phyloP scores from a whole-genome alignment of 1,139 yeast species.

The Yarrowia galli region DNA sequence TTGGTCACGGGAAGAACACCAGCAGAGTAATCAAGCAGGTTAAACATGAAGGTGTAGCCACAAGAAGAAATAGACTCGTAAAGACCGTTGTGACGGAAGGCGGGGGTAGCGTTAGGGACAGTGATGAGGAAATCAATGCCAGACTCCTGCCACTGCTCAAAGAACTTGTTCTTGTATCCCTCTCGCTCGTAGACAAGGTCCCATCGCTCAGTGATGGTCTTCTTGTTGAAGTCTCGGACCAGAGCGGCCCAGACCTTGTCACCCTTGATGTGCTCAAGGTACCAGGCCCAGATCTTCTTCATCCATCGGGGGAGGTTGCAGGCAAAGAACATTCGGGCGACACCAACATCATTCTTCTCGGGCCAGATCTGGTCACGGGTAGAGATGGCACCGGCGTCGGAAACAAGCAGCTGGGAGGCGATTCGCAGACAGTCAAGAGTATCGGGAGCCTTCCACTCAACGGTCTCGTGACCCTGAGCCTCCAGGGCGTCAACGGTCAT shows the following conservation, averaged over 20 bases:
- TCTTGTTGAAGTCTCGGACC: constrained; percentile 53
- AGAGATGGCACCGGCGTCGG: constrained; percentile 51
- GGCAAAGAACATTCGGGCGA: constrained; percentile 49
- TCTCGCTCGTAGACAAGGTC: constrained; percentile 53
- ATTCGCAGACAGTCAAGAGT: constrained; percentile 53
- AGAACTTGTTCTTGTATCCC: constrained; percentile 51
- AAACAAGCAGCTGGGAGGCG: constrained; percentile 52
- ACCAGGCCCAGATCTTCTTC: constrained; percentile 52
- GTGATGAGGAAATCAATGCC: constrained; percentile 53
- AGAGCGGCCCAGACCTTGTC: constrained; percentile 54
- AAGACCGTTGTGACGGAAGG: constrained; percentile 53
- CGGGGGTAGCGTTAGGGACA: constrained; percentile 55
- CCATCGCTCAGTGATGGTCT: constrained; percentile 53
- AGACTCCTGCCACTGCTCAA: constrained; percentile 51
- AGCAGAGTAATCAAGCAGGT: constrained; percentile 64
- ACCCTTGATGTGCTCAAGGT: constrained; percentile 48
- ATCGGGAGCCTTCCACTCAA: constrained; percentile 61
- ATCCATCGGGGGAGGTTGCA: constrained; percentile 51
- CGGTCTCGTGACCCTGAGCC: constrained; percentile 65
- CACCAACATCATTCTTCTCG: constrained; percentile 54
- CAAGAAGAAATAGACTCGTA: constrained; percentile 52
- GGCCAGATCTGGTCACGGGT: constrained; percentile 50
- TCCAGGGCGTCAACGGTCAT: constrained; percentile 56
- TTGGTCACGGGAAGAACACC: constrained; percentile 67
- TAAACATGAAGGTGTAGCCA: constrained; percentile 66